Base-by-base conservation (phyloP, 2,329 filamentous ascomycete genomes). In the Rhytidhysteron rufulum region DNA sequence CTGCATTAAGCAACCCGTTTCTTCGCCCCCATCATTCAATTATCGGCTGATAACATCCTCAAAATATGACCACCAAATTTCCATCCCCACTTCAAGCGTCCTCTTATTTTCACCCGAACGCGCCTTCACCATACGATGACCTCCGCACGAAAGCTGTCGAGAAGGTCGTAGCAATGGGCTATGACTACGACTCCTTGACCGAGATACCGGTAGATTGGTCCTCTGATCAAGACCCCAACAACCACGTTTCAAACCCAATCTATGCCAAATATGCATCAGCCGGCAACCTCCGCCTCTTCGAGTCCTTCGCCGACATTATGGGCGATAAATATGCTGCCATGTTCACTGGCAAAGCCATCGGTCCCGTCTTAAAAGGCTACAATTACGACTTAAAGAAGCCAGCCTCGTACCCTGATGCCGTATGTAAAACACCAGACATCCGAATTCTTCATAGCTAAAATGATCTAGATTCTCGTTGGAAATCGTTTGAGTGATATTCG, bases 141-240 rank as follows among this genome's bases (percentile, higher is more conserved):
- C 40, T 42, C 20, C 40, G 40, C n/a, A 21, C 9, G 9, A 4
- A 4, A 13, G 34, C 35, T 15, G 29, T 42, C 31, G 20, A 33
- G n/a, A 39, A 24, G 4, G 34, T 31, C 19, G 40, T 39, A 19
- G 30, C 16, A 4, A 37, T 38, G 35, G 40, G 40, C 35, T 42
- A 42, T 29, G 40, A 42, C 29, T 30, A 22, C 27, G 31, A 32
- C 24, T 37, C 40, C 4, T 19, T 42, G 27, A 30, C 36, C 30
- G 40, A 42, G 29, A 22, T 20, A 3, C 31, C 31, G 6, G 27
- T 42, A 13, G 24, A 37, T 20, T 42, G 40, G 40, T 34, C 40
- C 21, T 24, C 21, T n/a, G 40, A 42, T 21, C 40, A 42, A 19
- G 40, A 42, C 40, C 35, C 40, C 15, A 37, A 37, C 40, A 24